Evolutionary conservation across 2,329 filamentous ascomycete species (phyloP).

Genomic region (Diaporthe citriasiana): DNA sequence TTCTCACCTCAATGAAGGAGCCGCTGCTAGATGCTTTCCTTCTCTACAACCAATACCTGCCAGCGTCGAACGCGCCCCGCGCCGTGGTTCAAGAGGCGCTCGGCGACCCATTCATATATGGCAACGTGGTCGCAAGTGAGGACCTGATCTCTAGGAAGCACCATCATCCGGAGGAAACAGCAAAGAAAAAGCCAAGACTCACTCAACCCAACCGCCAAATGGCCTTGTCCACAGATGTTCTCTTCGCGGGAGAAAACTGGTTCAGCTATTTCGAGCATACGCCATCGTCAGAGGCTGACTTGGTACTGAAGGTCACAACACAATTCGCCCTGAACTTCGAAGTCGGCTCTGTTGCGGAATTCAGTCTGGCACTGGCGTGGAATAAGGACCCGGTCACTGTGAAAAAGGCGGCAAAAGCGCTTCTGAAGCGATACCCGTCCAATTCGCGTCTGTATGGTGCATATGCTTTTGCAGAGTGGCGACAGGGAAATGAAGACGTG

Average conservation of each 20-base stretch:
- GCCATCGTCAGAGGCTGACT: conserved; percentile 57
- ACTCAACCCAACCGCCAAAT: conserved; percentile 49
- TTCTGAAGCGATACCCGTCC: conserved; percentile 77
- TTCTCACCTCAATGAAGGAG: conserved; percentile 53
- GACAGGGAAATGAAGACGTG: conserved; percentile 67
- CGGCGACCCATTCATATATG: conserved; percentile 66
- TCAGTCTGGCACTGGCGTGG: conserved; percentile 78
- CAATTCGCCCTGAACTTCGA: conserved; percentile 64
- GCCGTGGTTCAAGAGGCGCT: conserved; percentile 54
- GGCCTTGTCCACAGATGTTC: conserved; percentile 61
- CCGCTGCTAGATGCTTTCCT: conserved; percentile 79
- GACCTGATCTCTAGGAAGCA: not conserved
- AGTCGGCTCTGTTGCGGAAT: conserved; percentile 73
- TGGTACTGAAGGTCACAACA: conserved; percentile 68
- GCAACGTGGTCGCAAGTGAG: conserved; percentile 51
- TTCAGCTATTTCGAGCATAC: conserved; percentile 58
- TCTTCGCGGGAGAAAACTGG: conserved; percentile 64
- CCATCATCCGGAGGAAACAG: conserved; percentile 25
- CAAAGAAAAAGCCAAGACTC: conserved; percentile 47
- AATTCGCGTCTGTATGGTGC: conserved; percentile 81
- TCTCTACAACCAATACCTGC: conserved; percentile 76
- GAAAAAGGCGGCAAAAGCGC: conserved; percentile 78
- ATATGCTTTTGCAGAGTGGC: conserved; percentile 80
- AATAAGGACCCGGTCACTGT: conserved; percentile 66
- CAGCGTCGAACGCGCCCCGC: conserved; percentile 51